phyloP scores from a whole-genome alignment of 2,329 filamentous ascomycete genomes.

The Scytalidium lignicola region DNA sequence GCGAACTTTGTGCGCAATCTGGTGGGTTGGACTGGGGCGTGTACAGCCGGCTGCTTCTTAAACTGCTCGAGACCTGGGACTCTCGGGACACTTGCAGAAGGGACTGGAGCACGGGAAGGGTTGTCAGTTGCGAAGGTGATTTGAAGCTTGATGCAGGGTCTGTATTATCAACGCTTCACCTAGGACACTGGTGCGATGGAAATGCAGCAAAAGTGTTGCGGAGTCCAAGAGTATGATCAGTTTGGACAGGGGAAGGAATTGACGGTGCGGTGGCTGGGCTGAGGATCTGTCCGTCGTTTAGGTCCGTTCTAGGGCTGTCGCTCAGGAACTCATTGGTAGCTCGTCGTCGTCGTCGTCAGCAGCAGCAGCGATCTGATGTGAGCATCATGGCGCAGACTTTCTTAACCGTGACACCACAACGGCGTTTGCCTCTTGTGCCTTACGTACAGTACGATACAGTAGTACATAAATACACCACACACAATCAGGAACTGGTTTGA shows the following conservation, averaged over 20 bases:
- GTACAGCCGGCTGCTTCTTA: background rate
- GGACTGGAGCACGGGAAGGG: no score
- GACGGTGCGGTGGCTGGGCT: constrained; percentile 66
- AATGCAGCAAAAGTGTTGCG: background rate
- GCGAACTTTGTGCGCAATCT: background rate
- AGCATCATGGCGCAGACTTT: background rate
- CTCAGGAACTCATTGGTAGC: background rate
- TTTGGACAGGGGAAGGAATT: constrained; percentile 40
- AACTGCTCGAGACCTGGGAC: background rate
- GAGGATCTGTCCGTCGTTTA: background rate
- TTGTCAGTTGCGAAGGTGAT: background rate
- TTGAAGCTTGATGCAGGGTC: background rate
- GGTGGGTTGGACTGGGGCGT: no score
- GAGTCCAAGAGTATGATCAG: no score
- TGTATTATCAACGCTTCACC: background rate
- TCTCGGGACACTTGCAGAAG: no score
- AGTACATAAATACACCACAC: no score
- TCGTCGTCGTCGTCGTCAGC: constrained; percentile 19
- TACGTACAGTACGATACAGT: no score
- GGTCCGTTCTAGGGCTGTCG: no score
- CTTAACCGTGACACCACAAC: background rate
- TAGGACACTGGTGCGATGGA: background rate
- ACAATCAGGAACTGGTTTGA: no score
- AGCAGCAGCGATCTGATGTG: background rate
- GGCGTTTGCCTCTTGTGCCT: no score